Evolutionary conservation across 192 early-diverging fungal genomes (phyloP).

Genomic region (Globomyces pollinis-pini): DNA sequence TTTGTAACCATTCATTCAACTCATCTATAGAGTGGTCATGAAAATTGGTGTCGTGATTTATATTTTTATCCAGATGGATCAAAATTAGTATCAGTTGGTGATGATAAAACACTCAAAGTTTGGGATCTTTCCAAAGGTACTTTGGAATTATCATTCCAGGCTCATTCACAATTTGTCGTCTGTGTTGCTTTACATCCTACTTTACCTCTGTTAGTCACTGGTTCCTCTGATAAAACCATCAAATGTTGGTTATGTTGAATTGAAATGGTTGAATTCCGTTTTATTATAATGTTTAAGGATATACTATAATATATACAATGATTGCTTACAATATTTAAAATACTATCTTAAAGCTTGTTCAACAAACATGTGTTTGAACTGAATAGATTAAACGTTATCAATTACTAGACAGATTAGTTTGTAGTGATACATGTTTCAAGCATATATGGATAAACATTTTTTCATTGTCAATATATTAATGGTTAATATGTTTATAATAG

Average conservation of each 20-base stretch:
- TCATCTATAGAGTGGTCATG: constrained; percentile 64
- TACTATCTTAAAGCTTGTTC: too few relatives aligned
- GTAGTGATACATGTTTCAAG: too few relatives aligned
- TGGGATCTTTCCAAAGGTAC: constrained; percentile 68
- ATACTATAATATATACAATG: neutral
- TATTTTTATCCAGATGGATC: constrained; percentile 78
- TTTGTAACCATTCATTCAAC: constrained; percentile 46
- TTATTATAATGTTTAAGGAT: neutral
- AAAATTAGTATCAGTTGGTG: constrained; percentile 70
- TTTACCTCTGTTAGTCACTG: constrained; percentile 3
- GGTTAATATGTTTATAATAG: too few relatives aligned
- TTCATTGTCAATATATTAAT: too few relatives aligned
- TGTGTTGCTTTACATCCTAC: neutral
- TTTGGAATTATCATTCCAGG: neutral
- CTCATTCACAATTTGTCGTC: constrained; percentile 1
- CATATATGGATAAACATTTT: too few relatives aligned
- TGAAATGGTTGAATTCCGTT: too few relatives aligned
- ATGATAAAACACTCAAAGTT: constrained; percentile 83
- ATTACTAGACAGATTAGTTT: too few relatives aligned
- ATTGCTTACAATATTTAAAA: too few relatives aligned
- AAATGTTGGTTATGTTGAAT: neutral
- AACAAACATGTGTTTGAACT: too few relatives aligned
- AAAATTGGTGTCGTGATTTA: constrained; percentile 87
- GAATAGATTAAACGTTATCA: too few relatives aligned
- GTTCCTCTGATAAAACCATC: neutral